A percentile compares a stretch with the other conserved stretches of the same genome.
phyloP scores from a whole-genome alignment of 768 basidiomycete species.

The Amylocystis lapponica region DNA sequence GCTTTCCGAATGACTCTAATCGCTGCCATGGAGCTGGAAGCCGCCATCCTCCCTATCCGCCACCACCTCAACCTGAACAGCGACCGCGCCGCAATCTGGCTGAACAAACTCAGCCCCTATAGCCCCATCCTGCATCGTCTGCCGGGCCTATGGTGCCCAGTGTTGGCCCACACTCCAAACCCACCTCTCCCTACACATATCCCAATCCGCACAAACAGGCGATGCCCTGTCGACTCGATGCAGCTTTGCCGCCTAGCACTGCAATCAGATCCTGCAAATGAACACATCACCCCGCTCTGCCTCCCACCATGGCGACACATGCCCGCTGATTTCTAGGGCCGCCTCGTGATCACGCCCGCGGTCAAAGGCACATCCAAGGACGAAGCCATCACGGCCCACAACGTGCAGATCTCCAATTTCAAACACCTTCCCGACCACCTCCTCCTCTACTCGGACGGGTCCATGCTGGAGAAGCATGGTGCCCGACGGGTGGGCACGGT shows the following conservation, averaged over 20 bases:
- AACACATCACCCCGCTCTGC: neutral
- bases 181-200: neutral
- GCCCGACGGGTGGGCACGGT: too few relatives aligned
- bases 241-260: neutral
- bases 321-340: neutral
- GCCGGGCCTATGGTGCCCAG: neutral
- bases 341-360: neutral
- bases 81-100: neutral
- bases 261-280: neutral
- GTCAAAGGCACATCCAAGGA: neutral
- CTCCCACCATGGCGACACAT: neutral
- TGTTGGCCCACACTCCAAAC: neutral
- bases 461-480: too few relatives aligned
- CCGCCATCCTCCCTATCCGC: slow-evolving; percentile 26
- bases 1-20: slow-evolving; percentile 29
- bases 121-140: slow-evolving; percentile 1
- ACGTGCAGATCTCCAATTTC: neutral
- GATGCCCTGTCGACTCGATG: neutral
- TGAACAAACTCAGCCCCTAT: neutral
- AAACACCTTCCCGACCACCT: neutral
- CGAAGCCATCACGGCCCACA: slow-evolving; percentile 1
- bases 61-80: slow-evolving; percentile 1
- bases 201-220: neutral
- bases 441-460: slow-evolving; percentile 12
- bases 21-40: slow-evolving; percentile 27